Conservation (phyloP, 257 asterid genomes). For the Solanum dulcamara region DNA sequence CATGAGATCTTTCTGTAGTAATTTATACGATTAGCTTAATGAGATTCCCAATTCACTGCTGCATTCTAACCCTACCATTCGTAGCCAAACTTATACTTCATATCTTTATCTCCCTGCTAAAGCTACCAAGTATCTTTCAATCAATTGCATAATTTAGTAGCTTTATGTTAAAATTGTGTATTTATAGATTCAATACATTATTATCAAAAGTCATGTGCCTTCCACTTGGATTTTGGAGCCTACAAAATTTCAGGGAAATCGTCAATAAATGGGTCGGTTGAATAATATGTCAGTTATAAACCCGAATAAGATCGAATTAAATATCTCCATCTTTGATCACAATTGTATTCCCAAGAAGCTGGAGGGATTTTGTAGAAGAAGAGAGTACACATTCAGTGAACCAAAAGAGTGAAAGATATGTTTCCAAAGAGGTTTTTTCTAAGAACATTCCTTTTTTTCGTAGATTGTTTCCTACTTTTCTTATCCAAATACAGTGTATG, state of each 20-base stretch:
- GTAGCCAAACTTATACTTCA: background rate
- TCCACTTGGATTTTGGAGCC: background rate
- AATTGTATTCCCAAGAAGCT: constrained; percentile 6
- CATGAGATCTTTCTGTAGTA: background rate
- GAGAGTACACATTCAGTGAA: background rate
- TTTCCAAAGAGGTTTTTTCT: background rate
- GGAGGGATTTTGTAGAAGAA: background rate
- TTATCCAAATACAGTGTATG: constrained; percentile 5
- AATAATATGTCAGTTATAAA: background rate
- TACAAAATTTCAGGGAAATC: background rate
- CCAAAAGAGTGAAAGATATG: background rate
- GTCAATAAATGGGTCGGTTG: background rate
- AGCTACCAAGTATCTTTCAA: background rate
- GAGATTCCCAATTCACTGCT: background rate
- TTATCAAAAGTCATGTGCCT: background rate
- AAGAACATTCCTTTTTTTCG: constrained; percentile 6
- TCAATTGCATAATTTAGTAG: background rate
- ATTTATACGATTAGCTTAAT: background rate
- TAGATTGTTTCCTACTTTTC: background rate
- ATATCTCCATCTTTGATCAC: background rate
- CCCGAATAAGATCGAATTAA: background rate
- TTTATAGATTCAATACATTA: too few species aligned
- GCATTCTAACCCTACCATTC: background rate
- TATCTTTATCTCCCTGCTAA: background rate
- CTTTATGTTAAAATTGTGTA: too few species aligned